phyloP scores from a whole-genome alignment of 495 filamentous ascomycete genomes.

The Penicillium steckii region DNA sequence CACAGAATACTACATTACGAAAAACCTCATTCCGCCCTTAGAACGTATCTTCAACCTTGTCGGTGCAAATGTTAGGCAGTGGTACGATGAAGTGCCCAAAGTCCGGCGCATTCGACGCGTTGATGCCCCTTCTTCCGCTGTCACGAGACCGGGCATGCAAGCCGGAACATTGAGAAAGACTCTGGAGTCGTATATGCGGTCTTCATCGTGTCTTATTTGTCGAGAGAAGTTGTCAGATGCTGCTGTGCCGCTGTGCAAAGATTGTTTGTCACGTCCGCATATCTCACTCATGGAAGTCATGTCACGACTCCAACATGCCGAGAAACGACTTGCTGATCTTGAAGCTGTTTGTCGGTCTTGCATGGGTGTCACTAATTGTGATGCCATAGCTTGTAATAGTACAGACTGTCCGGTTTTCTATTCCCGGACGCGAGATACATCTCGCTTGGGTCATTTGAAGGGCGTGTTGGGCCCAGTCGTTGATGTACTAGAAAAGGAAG shows the following conservation, averaged over 20 bases:
- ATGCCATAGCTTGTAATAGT: conserved; percentile 82
- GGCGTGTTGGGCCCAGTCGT: conserved; percentile 55
- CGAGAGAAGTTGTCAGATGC: conserved; percentile 58
- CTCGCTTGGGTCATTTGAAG: conserved; percentile 58
- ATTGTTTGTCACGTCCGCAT: conserved; percentile 57
- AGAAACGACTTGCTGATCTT: conserved; percentile 65
- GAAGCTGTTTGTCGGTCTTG: conserved; percentile 80
- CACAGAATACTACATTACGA: conserved; percentile 93
- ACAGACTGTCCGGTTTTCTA: conserved; percentile 94
- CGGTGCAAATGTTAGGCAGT: conserved; percentile 84
- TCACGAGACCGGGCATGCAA: not conserved
- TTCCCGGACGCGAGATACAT: conserved; percentile 68
- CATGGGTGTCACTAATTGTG: conserved; percentile 65
- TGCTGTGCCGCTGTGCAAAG: conserved; percentile 55
- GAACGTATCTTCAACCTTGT: conserved; percentile 97
- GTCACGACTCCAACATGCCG: conserved; percentile 56
- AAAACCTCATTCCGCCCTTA: conserved; percentile 91
- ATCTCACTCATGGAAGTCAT: conserved; percentile 61
- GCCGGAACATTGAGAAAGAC: conserved; percentile 22
- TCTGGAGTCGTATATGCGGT: conserved; percentile 83
- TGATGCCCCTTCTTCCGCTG: conserved; percentile 26
- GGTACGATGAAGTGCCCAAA: conserved; percentile 98
- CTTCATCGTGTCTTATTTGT: conserved; percentile 77
- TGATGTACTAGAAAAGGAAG: conserved; percentile 50
- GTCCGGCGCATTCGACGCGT: conserved; percentile 67